Evolutionary conservation across 768 basidiomycete genomes (phyloP).

Genomic region (Gyrodon lividus): DNA sequence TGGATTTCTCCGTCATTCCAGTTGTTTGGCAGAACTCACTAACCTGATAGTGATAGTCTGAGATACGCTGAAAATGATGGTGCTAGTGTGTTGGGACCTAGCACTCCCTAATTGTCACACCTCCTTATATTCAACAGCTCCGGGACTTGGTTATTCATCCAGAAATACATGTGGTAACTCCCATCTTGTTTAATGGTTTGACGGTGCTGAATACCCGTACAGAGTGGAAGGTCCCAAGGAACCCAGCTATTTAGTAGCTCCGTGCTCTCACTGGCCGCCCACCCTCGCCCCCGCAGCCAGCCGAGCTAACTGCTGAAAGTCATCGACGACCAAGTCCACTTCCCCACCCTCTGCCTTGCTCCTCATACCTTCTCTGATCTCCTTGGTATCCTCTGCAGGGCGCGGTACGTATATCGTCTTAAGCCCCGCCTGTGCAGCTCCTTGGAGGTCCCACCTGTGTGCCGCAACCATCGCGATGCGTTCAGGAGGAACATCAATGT

Average conservation of each 20-base stretch:
- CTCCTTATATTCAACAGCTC: too few species aligned
- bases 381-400: constrained; percentile 41
- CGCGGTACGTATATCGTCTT: constrained; percentile 60
- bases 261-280: not conserved
- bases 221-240: not conserved
- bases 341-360: constrained; percentile 54
- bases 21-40: too few species aligned
- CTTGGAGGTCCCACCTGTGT: constrained; percentile 56
- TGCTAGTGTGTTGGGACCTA: too few species aligned
- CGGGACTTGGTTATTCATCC: too few species aligned
- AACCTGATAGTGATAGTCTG: too few species aligned
- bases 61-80: too few species aligned
- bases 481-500: constrained; percentile 44
- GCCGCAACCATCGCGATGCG: constrained; percentile 65
- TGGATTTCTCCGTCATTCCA: too few species aligned
- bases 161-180: not conserved
- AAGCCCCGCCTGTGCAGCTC: constrained; percentile 51
- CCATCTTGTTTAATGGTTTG: not conserved
- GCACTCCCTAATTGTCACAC: too few species aligned
- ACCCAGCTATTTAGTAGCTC: not conserved
- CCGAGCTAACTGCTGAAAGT: constrained; percentile 48
- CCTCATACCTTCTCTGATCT: constrained; percentile 32
- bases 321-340: constrained; percentile 55
- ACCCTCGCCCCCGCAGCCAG: constrained; percentile 17
- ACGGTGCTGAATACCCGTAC: not conserved